Evolutionary conservation across 148 eudicot species (phyloP), one percentile per base, ranked within the genome.

Genomic region (Mesembryanthemum crystallinum): DNA sequence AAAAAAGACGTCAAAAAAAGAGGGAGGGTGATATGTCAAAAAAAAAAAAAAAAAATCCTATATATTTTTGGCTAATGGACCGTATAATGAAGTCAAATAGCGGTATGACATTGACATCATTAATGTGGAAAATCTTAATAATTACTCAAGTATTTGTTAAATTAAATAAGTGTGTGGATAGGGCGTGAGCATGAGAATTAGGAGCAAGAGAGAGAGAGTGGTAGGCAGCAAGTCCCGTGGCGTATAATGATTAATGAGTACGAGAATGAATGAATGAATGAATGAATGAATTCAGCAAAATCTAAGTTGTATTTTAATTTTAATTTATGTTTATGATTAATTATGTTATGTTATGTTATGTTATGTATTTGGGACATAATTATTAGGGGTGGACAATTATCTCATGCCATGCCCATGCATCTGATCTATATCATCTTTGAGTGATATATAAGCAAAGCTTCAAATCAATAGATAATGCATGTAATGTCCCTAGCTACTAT

Each of bases 381-480:
- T 49, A 80, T 80, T 12, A 76, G 12, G 73, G 76, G 35, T 10
- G 58, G 69, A 61, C 70, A 76, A 45, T 58, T 76, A 73, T 73
- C 37, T 72, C 76, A 65, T 76, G 76, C 77, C 73, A 69, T 68
- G 75, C 10, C 54, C 69, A 58, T 32, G 62, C 55, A 45, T 29
- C 28, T 15, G 5, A 35, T 35, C 39, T 2, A 35, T 51, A 18
- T 57, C 69, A 62, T 39, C 79, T 85, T 85, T 82, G 85, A 80
- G 86, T 85, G 86, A 80, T 67, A 66, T 20, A 24, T 74, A 82
- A 77, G 88, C 79, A 66, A 67, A 66, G 11, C 25, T 8, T 29
- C 27, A 51, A 8, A 72, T 43, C 14, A 6, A 13, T 23, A 1
- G 11, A 23, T 37, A 7, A 11, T 37, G 10, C n/a, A n/a, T n/a